Conservation (phyloP, 2,329 filamentous ascomycete genomes). For the Harringtonia lauricola region DNA sequence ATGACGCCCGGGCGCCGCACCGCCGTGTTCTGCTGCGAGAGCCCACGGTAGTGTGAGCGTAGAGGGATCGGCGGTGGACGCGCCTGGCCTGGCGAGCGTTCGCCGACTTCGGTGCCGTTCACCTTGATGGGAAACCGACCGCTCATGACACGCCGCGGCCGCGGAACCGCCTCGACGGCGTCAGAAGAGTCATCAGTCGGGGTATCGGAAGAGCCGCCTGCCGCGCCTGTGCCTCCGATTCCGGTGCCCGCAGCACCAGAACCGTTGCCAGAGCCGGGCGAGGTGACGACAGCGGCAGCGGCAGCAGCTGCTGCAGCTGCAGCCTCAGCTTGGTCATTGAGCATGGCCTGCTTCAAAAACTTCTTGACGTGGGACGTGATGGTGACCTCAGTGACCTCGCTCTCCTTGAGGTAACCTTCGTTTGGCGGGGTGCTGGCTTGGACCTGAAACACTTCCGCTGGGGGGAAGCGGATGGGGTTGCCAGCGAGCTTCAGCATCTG, state of each 20-base stretch:
- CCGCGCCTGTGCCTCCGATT: background rate
- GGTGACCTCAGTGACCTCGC: constrained; percentile 50
- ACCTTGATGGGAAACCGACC: constrained; percentile 61
- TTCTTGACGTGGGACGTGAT: constrained; percentile 52
- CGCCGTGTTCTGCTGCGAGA: constrained; percentile 56
- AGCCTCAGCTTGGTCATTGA: constrained; percentile 30
- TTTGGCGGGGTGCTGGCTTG: constrained; percentile 44
- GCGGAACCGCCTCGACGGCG: constrained; percentile 58
- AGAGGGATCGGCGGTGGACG: constrained; percentile 69
- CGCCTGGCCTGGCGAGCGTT: constrained; percentile 55
- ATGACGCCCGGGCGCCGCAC: constrained; percentile 63
- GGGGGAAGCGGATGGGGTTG: constrained; percentile 75
- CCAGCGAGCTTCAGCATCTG: constrained; percentile 84
- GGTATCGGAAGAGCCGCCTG: constrained; percentile 28
- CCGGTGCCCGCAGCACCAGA: background rate
- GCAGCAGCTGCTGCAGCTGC: background rate
- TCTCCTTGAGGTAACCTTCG: constrained; percentile 46
- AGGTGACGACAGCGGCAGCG: background rate
- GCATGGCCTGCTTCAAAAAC: constrained; percentile 41
- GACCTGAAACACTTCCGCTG: constrained; percentile 54
- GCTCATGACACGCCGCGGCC: constrained; percentile 48
- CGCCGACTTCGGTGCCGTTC: constrained; percentile 58
- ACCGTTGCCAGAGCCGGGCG: background rate
- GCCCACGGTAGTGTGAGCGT: constrained; percentile 68
- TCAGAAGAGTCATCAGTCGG: constrained; percentile 57